phyloP scores from a whole-genome alignment of 139 green algal genomes.

The Volvox africanus region DNA sequence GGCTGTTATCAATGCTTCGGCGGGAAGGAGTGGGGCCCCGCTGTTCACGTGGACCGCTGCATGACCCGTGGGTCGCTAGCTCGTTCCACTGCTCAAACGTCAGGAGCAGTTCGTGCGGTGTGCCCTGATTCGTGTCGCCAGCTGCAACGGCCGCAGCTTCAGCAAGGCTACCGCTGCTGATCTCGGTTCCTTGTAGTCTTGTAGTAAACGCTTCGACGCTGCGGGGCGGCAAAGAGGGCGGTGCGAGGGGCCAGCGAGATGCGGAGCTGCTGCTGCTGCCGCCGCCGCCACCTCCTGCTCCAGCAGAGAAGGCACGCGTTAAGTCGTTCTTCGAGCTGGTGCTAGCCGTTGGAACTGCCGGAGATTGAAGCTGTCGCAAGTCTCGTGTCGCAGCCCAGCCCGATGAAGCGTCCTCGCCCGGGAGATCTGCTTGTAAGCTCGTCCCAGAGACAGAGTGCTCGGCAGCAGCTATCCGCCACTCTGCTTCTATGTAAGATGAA shows the following conservation, averaged over 20 bases:
- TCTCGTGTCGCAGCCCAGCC: no score
- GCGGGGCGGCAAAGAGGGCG: not conserved
- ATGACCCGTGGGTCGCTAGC: slow-evolving; percentile 28
- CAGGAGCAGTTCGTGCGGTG: not conserved
- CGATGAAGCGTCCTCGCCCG: no score
- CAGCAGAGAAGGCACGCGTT: no score
- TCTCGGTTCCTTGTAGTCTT: not conserved
- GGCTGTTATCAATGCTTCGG: slow-evolving; percentile 28
- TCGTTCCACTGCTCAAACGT: slow-evolving; percentile 4
- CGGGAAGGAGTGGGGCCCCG: not conserved
- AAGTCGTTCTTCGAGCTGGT: no score
- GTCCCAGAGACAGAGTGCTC: no score
- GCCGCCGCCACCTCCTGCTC: no score
- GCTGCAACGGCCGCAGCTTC: not conserved
- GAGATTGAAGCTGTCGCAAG: no score
- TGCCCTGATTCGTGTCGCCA: not conserved
- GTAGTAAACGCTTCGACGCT: not conserved
- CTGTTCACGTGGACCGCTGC: not conserved
- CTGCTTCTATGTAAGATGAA: no score
- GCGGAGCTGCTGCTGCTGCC: not conserved
- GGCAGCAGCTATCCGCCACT: no score
- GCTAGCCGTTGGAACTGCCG: no score
- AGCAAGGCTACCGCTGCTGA: no score
- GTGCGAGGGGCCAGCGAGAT: not conserved
- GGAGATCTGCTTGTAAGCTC: no score